Evolutionary conservation across 1,284 basidiomycete species (phyloP).

Genomic region (Microbotryum silenes-acaulis): DNA sequence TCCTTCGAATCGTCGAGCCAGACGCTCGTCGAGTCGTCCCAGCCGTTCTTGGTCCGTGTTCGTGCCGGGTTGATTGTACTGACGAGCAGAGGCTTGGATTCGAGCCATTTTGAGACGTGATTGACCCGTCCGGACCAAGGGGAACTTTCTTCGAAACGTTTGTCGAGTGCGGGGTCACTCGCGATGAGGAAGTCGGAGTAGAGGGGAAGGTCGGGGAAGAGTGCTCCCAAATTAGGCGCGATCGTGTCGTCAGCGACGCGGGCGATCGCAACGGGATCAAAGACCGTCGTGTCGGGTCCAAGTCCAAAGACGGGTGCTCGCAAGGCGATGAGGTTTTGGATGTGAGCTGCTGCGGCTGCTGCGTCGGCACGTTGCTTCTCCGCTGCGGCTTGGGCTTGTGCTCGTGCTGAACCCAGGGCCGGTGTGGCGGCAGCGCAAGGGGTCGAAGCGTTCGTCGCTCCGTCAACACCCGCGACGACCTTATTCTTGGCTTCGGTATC

Average conservation of each 20-base stretch:
- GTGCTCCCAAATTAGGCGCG: conserved; percentile 29
- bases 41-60: conserved; percentile 41
- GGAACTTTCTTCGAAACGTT: conserved; percentile 47
- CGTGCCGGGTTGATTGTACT: conserved; percentile 49
- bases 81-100: conserved; percentile 50
- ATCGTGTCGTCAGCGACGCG: conserved; percentile 11
- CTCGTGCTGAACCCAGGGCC: neutral
- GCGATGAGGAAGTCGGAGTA: conserved; percentile 30
- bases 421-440: conserved; percentile 2
- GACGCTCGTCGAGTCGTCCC: conserved; percentile 44
- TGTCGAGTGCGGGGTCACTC: conserved; percentile 38
- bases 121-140: conserved; percentile 43
- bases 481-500: conserved; percentile 13
- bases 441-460: neutral
- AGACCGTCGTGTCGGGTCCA: conserved; percentile 12
- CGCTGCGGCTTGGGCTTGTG: neutral
- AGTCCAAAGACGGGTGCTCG: conserved; percentile 34
- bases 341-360: conserved; percentile 13
- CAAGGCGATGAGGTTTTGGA: conserved; percentile 22
- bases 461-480: conserved; percentile 1
- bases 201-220: conserved; percentile 29
- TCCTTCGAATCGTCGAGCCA: conserved; percentile 43
- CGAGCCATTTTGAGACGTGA: conserved; percentile 49
- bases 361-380: conserved; percentile 9
- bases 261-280: conserved; percentile 18